phyloP scores from a whole-genome alignment of 441 rosid genomes.

The Isatis lusitanica region DNA sequence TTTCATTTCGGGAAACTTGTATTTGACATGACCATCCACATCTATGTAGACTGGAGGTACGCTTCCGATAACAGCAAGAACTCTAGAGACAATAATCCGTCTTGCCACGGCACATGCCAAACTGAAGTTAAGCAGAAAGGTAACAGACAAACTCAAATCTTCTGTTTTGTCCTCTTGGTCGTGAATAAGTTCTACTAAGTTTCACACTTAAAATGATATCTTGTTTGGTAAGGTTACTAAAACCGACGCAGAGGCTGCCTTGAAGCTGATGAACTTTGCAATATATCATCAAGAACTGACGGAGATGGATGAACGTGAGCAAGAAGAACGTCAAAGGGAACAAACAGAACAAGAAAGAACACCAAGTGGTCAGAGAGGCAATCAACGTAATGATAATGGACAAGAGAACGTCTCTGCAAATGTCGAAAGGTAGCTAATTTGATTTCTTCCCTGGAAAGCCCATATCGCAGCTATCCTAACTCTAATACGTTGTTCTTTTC shows the following conservation, averaged over 20 bases:
- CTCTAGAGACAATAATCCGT: slow-evolving; percentile 94
- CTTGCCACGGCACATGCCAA: slow-evolving; percentile 98
- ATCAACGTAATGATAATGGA: slow-evolving; percentile 31
- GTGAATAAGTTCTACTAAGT: neutral
- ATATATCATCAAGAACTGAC: slow-evolving; percentile 93
- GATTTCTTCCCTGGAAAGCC: neutral
- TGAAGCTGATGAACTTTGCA: slow-evolving; percentile 88
- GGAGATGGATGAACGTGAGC: slow-evolving; percentile 97
- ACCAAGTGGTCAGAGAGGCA: slow-evolving; percentile 37
- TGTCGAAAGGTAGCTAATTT: slow-evolving; percentile 47
- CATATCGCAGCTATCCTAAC: neutral
- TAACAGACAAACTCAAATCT: slow-evolving; percentile 29
- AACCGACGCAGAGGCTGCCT: slow-evolving; percentile 90
- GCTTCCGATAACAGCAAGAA: slow-evolving; percentile 96
- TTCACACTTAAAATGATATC: neutral
- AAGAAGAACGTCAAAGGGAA: slow-evolving; percentile 69
- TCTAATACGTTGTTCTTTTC: slow-evolving; percentile 11
- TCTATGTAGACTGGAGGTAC: slow-evolving; percentile 89
- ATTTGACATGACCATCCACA: neutral
- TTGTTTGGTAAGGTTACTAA: slow-evolving; percentile 60
- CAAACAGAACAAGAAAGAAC: slow-evolving; percentile 47
- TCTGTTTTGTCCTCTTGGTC: neutral
- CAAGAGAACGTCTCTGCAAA: slow-evolving; percentile 34
- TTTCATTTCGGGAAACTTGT: neutral
- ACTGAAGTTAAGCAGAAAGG: slow-evolving; percentile 88